These are phyloP conservation scores for Fagopyrum tataricum DNA, from an alignment of 148 eudicot genomes.

Conservation along the genomic window DNA sequence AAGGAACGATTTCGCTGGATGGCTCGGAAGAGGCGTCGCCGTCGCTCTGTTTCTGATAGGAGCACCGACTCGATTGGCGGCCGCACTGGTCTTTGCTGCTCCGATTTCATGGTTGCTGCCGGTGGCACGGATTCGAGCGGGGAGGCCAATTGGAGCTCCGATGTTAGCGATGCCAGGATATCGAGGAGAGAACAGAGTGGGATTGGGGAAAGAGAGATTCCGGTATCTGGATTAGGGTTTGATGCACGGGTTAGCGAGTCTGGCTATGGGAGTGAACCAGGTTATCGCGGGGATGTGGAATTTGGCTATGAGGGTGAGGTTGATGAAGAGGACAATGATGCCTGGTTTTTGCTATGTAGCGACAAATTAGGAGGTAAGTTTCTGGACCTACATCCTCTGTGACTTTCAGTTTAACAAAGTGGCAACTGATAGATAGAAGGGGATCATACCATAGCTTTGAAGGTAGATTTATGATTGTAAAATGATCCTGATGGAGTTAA, in stretches of 20 bases:
- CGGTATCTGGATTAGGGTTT: conserved; percentile 34
- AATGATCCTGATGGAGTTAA: background rate
- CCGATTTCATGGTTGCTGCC: conserved; percentile 61
- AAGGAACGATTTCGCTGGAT: conserved; percentile 37
- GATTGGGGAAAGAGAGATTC: conserved; percentile 38
- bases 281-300: conserved; percentile 84
- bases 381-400: background rate
- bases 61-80: conserved; percentile 70
- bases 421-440: background rate
- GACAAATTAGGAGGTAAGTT: conserved; percentile 51
- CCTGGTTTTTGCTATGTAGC: conserved; percentile 57
- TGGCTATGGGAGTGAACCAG: conserved; percentile 84
- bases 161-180: conserved; percentile 59
- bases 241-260: conserved; percentile 60
- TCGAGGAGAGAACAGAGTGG: conserved; percentile 28
- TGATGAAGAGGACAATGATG: conserved; percentile 85
- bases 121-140: conserved; percentile 82
- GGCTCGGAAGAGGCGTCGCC: conserved; percentile 51
- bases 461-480: background rate
- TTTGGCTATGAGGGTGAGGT: conserved; percentile 73
- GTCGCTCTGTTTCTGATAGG: conserved; percentile 57
- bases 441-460: background rate
- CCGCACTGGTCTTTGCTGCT: conserved; percentile 49
- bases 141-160: conserved; percentile 44
- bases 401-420: background rate